Base-by-base conservation (phyloP, 208 protist genomes). In the Leptomonas seymouri region DNA sequence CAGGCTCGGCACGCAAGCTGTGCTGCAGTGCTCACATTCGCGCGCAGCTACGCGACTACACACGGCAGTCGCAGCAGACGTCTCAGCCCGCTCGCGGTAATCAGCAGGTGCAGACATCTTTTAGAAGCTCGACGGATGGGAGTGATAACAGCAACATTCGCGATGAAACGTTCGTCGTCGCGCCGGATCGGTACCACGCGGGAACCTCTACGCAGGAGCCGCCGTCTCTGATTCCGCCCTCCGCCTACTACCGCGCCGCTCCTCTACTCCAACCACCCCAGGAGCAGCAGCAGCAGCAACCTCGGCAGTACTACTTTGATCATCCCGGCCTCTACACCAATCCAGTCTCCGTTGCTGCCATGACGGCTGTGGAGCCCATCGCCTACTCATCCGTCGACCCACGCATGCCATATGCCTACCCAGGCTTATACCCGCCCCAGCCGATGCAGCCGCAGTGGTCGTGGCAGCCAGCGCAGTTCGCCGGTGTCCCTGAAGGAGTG, bases 1-100 rank as follows among this genome's bases (percentile, higher is more conserved):
- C 59, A 14, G 65, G 58, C 12, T 59, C 70, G 28, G 49, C 54
- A 12, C 59, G 64, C 1, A 70, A 72, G 64, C 69, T 79, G 28
- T 85, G 80, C 62, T 85, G 80, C 60, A 65, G 56, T 1, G 80
- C 80, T 8, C 80, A 85, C 39, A 71, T 75, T 34, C 74, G 80
- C 30, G 49, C 57, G 34, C 55, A 73, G 66, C 59, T 70, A 34
- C 64, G 74, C 21, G 59, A 74, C 30, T 42, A 53, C 25, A 41
- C 39, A 18, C 59, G 23, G 18, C 57, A 67, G 9, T 9, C 3
- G 34, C 34, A 39, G 34, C 9, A 42, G 21, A 23, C 25, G 50
- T 23, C 18, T 2, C 57, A 25, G 55, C n/a, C n/a, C 15, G 42
- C 12, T 27, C 61, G 71, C 4, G 51, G 36, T 23, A 62, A 76